phyloP scores from a whole-genome alignment of 345 rosid genomes.

The Sisymbrium irio region DNA sequence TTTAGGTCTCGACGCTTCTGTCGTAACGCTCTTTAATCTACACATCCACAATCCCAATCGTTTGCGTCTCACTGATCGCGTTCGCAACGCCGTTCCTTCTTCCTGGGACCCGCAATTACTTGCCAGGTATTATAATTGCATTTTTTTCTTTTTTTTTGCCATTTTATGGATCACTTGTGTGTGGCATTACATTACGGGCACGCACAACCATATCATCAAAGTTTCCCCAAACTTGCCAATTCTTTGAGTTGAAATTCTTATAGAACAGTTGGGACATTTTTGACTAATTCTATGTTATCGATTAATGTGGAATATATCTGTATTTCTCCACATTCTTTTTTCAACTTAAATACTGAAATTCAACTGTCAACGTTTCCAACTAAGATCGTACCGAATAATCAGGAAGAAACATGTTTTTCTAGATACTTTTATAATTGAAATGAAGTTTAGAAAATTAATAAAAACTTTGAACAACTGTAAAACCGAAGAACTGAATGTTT shows the following conservation, averaged over 20 bases:
- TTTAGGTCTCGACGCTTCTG: conserved; percentile 72
- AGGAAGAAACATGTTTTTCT: not conserved
- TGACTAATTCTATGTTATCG: conserved; percentile 21
- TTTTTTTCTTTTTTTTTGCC: too few species aligned
- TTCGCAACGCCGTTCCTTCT: conserved; percentile 68
- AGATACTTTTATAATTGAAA: not conserved
- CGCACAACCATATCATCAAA: not conserved
- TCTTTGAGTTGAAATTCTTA: conserved; percentile 13
- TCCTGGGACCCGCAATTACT: conserved; percentile 76
- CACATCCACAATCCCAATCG: conserved; percentile 73
- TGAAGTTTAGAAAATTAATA: not conserved
- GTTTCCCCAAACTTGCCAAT: not conserved
- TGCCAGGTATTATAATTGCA: conserved; percentile 47
- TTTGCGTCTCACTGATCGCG: conserved; percentile 60
- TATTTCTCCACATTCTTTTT: not conserved
- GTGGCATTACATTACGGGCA: not conserved
- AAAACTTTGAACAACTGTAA: conserved; percentile 9
- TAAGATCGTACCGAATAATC: conserved; percentile 3
- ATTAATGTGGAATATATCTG: conserved; percentile 16
- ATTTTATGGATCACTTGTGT: not conserved
- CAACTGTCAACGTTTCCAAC: conserved; percentile 35
- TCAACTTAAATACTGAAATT: not conserved
- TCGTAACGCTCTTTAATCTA: conserved; percentile 49
- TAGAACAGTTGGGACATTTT: not conserved
- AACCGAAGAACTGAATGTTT: conserved; percentile 1